Base-by-base conservation (phyloP, 345 rosid genomes). In the Euphorbia lathyris region DNA sequence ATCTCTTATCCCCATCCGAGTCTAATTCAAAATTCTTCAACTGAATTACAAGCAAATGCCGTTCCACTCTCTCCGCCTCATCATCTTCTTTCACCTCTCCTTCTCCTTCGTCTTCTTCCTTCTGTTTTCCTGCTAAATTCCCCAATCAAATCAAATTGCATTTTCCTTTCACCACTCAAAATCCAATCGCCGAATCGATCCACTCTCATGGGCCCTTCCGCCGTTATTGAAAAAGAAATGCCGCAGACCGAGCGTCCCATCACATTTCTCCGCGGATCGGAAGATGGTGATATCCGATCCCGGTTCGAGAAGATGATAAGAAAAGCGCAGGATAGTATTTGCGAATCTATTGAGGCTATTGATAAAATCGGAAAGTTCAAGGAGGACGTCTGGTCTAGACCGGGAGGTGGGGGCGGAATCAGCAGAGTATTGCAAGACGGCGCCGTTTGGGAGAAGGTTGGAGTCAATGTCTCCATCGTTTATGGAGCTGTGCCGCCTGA, bases 401-500 rank as follows among this genome's bases (percentile, higher is more conserved):
- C 97, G 0, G 99, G 97, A 9, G 99, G 99, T 2, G 99, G 99
- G 0, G 99, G 99, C 1, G 99, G 99, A n/a, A 92, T 95, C 68
- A 95, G 99, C 65, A 82, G 97, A 50, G 97, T 92, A 10, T 80
- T 95, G 70, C 97, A 95, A 51, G 96, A 95, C 29, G 97, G 99
- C 0, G 90, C 85, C 61, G 88, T 95, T 52, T 95, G 87, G 79
- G 99, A 92, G 83, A 95, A 95, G 83, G 98, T 97, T 36, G 98
- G 97, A 0, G 98, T 94, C 36, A 94, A 94, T 78, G 92, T 94
- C 76, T 94, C 98, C 26, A 97, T 91, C 1, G 97, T 95, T 32
- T 95, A 95, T 17, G 99, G 99, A 0, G 83, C 87, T 34, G 92
- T 95, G 99, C 99, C 99, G 22, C 97, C 99, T n/a, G 99, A 95